phyloP scores from a whole-genome alignment of 2,329 filamentous ascomycete species.

The Cercospora sesami region DNA sequence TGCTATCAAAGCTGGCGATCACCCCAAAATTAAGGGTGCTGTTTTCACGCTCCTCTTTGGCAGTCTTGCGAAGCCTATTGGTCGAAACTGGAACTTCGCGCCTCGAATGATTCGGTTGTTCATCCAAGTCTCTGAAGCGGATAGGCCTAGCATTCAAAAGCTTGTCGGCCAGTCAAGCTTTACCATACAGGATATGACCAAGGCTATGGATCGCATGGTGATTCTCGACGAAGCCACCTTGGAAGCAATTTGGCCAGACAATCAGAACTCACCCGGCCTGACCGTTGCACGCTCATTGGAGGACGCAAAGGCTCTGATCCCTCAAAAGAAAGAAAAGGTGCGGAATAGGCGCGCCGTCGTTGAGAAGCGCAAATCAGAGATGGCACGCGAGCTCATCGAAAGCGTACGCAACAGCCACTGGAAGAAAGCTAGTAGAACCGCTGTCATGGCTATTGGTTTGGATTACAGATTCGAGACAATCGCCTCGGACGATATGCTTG shows the following conservation, averaged over 20 bases:
- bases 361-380: slow-evolving; percentile 75
- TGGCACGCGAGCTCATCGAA: slow-evolving; percentile 79
- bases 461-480: slow-evolving; percentile 89
- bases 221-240: slow-evolving; percentile 72
- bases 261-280: slow-evolving; percentile 33
- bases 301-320: slow-evolving; percentile 62
- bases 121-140: slow-evolving; percentile 83
- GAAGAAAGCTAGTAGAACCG: slow-evolving; percentile 90
- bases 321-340: slow-evolving; percentile 71
- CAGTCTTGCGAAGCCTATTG: slow-evolving; percentile 80
- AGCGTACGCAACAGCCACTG: slow-evolving; percentile 81
- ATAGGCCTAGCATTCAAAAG: slow-evolving; percentile 92
- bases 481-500: slow-evolving; percentile 76
- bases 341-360: slow-evolving; percentile 72
- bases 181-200: slow-evolving; percentile 87
- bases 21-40: slow-evolving; percentile 89
- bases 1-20: slow-evolving; percentile 76
- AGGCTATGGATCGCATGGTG: slow-evolving; percentile 81
- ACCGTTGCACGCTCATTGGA: slow-evolving; percentile 43
- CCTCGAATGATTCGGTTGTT: slow-evolving; percentile 87
- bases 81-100: slow-evolving; percentile 92
- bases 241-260: slow-evolving; percentile 66
- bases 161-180: slow-evolving; percentile 79
- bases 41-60: slow-evolving; percentile 90
- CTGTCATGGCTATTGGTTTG: slow-evolving; percentile 85